Base-by-base conservation (phyloP, 2,329 filamentous ascomycete genomes). In the Colletotrichum sp. region DNA sequence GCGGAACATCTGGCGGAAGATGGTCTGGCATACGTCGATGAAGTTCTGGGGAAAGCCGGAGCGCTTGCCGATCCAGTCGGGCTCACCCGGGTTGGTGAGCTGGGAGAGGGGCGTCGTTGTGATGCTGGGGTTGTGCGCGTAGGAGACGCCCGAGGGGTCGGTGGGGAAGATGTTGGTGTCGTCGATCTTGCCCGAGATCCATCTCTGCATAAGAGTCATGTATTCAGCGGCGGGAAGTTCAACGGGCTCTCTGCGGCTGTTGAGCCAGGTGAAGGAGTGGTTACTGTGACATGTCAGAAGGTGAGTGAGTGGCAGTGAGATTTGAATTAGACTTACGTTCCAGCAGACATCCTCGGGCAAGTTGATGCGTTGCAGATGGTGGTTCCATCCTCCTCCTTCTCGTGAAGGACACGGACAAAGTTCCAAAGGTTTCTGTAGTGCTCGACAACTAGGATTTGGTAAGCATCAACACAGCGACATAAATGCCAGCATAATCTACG, bases 1-100 rank as follows among this genome's bases (percentile, higher is more conserved):
- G 76, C 97, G 95, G 90, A 99, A 99, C 94, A 99, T 99, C 87
- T 98, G 97, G 81, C 96, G 94, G 88, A 98, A 96, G 81, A 98
- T 97, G 79, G 94, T 94, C 88, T 98, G 96, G 88, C 96, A 97
- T 80, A 98, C 96, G 77, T 94, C 92, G 80, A 96, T 90, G 85
- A 98, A 99, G 79, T 95, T 95, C 78, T 94, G 92, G 4, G 97
- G 97, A 85, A 99, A 99, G 6, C 96, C 96, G 76, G 95, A 97
- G 63, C 95, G 92, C 87, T 98, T 98, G 81, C 97, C 97, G 73
- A 98, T 90, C 95, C 96, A 99, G 76, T 93, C 92, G 26, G 85
- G 86, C 73, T 94, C 93, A 59, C 92, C 88, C 6, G 88, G 86
- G 77, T 89, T 93, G 57, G 91, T 88, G 71, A 95, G 87, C 81